Conservation (phyloP, 352 stramenopile species). For the Globisporangium nagaii region DNA sequence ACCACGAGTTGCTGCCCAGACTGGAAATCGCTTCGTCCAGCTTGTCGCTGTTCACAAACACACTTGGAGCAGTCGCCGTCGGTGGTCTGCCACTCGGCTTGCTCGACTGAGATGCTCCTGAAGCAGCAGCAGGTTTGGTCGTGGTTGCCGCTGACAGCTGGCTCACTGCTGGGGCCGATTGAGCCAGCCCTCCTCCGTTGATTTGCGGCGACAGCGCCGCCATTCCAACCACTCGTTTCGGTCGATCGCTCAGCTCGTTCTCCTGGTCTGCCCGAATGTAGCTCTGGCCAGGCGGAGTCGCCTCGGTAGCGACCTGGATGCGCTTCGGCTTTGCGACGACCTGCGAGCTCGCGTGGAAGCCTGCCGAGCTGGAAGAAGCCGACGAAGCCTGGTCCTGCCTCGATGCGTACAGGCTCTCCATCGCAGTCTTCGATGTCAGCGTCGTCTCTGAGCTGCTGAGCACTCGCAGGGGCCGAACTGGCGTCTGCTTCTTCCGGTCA, state of each 20-base stretch:
- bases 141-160: neutral
- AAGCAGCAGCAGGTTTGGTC: neutral
- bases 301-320: conserved; percentile 24
- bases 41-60: conserved; percentile 13
- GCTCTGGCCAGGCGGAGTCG: conserved; percentile 2
- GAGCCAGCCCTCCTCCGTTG: neutral
- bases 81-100: conserved; percentile 13
- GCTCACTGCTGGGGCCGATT: too few species aligned
- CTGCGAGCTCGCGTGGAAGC: conserved; percentile 27
- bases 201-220: neutral
- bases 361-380: conserved; percentile 15
- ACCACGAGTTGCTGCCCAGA: conserved; percentile 58
- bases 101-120: conserved; percentile 14
- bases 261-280: conserved; percentile 5
- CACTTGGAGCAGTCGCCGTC: conserved; percentile 5
- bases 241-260: conserved; percentile 1
- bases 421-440: conserved; percentile 11
- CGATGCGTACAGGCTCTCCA: conserved; percentile 24
- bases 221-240: neutral
- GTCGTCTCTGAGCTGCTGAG: conserved; percentile 22
- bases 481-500: conserved; percentile 19
- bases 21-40: conserved; percentile 47
- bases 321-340: conserved; percentile 24
- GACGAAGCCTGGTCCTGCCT: conserved; percentile 19
- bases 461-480: conserved; percentile 30